Base-by-base conservation (phyloP, 1,139 yeast genomes). In the Candida buenavistaensis region DNA sequence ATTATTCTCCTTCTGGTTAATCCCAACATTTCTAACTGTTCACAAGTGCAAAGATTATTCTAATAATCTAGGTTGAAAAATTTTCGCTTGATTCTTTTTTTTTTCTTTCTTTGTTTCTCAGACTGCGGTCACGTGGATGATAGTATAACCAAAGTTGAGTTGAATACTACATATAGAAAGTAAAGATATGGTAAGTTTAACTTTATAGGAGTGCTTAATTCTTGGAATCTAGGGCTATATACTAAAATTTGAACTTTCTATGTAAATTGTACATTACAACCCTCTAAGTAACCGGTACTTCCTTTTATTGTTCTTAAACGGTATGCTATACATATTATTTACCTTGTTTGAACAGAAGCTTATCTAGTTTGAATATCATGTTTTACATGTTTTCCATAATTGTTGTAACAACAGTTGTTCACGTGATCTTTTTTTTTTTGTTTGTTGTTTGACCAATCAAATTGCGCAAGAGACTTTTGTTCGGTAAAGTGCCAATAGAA, bases 401-500 rank as follows among this genome's bases (percentile, higher is more conserved):
- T 12, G 16, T n/a, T n/a, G n/a, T n/a, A n/a, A n/a, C n/a, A n/a
- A n/a, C n/a, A n/a, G n/a, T n/a, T 6, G 27, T 8, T 27, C 32
- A 28, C 31, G 35, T 32, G 35, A 27, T 16, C 13, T 3, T 2
- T 7, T 7, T 4, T 13, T 17, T 20, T 14, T 15, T 15, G 19
- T 21, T n/a, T n/a, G n/a, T n/a, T n/a, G n/a, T n/a, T n/a, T 15
- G 15, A 20, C 30, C 30, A 32, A 26, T 32, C 30, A 27, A 21
- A 27, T 26, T 7, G 35, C 30, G 30, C 26, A 28, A 7, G 35
- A 26, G 35, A 23, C n/a, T 14, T 17, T 12, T 17, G 27, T 24
- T 30, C 33, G 33, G 33, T 24, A 26, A 24, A 30, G 30, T 35
- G 33, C 38, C 38, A 36, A 36, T 36, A 22, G 31, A 32, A 35